Conservation (phyloP, 352 stramenopile species). For the Peronospora belbahrii region DNA sequence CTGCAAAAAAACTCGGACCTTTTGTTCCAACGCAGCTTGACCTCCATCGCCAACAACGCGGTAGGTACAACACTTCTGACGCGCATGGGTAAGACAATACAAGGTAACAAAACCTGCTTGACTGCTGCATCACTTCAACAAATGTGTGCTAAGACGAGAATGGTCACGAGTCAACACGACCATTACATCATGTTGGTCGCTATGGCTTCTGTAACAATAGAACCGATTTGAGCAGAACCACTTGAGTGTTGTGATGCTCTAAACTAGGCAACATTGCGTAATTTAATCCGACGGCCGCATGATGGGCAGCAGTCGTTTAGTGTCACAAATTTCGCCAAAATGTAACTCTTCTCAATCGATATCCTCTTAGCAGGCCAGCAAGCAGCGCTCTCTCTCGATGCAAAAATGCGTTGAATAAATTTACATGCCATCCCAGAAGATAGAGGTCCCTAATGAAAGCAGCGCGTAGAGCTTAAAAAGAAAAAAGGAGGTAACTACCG, state of each 20-base stretch:
- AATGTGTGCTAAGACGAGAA: conserved; percentile 52
- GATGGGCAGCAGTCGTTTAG: conserved; percentile 32
- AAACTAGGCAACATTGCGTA: conserved; percentile 27
- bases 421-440: background rate
- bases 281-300: conserved; percentile 19
- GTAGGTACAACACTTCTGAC: background rate
- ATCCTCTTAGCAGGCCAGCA: conserved; percentile 38
- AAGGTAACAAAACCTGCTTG: conserved; percentile 28
- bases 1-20: conserved; percentile 46
- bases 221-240: conserved; percentile 20
- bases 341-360: conserved; percentile 32
- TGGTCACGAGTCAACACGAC: conserved; percentile 39
- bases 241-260: conserved; percentile 15
- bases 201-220: background rate
- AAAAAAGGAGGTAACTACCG: conserved; percentile 43
- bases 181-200: conserved; percentile 17
- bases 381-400: conserved; percentile 38
- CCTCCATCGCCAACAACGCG: conserved; percentile 12
- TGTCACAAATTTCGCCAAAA: conserved; percentile 33
- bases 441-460: conserved; percentile 42
- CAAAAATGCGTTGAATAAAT: conserved; percentile 1
- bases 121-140: conserved; percentile 41
- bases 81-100: background rate
- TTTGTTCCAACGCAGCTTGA: conserved; percentile 21
- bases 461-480: conserved; percentile 50